phyloP scores from a whole-genome alignment of 139 green algal genomes.

The Picochlorum sp. region DNA sequence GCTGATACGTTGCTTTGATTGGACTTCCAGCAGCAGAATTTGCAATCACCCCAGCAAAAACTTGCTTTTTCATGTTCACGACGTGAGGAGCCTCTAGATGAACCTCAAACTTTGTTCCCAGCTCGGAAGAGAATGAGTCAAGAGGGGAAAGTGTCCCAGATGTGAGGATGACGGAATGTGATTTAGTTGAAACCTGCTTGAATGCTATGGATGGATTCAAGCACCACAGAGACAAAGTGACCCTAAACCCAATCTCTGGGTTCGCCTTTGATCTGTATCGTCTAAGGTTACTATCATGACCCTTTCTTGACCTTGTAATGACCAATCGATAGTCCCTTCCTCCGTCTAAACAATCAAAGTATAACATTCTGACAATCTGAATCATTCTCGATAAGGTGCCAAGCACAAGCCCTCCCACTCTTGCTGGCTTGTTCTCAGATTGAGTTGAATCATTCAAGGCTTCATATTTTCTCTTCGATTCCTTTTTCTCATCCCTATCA shows the following conservation, averaged over 20 bases:
- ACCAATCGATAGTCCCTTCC: conserved; percentile 49
- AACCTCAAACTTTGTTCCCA: conserved; percentile 54
- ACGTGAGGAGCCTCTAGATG: conserved; percentile 78
- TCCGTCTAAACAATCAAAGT: conserved; percentile 30
- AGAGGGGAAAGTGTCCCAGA: conserved; percentile 82
- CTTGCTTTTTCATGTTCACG: conserved; percentile 73
- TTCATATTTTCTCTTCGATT: neutral
- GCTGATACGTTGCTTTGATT: conserved; percentile 24
- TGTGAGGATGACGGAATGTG: conserved; percentile 55
- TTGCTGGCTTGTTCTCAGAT: neutral
- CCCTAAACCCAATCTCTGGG: neutral
- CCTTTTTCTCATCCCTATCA: neutral
- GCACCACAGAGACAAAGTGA: conserved; percentile 63
- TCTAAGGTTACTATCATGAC: neutral
- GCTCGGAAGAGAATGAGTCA: conserved; percentile 75
- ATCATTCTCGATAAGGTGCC: conserved; percentile 51
- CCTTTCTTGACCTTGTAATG: conserved; percentile 14
- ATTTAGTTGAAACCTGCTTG: conserved; percentile 10
- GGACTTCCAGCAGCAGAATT: conserved; percentile 19
- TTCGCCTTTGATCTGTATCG: neutral
- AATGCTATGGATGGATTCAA: conserved; percentile 70
- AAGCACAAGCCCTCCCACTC: conserved; percentile 29
- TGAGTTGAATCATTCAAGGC: neutral
- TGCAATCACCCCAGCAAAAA: conserved; percentile 54
- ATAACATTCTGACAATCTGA: conserved; percentile 52